These are phyloP conservation scores for Yarrowia sp. DNA, from an alignment of 805 yeast genomes.

Conservation along the genomic window DNA sequence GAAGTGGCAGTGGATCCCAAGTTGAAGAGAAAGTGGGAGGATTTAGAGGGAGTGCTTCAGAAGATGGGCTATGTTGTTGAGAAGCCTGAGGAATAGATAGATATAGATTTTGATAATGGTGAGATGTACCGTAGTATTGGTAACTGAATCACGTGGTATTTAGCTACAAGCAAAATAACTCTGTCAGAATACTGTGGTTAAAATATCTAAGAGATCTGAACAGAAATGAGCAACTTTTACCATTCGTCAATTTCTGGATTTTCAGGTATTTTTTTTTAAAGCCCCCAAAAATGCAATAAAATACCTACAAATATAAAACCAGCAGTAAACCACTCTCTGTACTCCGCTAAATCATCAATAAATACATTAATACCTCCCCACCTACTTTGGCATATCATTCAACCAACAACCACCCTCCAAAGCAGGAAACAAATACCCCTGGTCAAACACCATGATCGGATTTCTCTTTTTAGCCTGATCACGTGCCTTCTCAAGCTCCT, in stretches of 20 bases:
- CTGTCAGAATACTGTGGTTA: too few species aligned
- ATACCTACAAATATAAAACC: too few species aligned
- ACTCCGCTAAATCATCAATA: too few species aligned
- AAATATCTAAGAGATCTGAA: too few species aligned
- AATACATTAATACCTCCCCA: too few species aligned
- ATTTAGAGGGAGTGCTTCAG: not conserved
- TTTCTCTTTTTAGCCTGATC: not conserved
- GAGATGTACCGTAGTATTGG: too few species aligned
- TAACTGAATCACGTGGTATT: too few species aligned
- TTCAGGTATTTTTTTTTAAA: not conserved
- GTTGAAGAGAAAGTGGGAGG: not conserved
- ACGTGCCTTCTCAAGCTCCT: not conserved
- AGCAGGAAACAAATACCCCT: not conserved
- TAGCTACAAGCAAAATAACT: too few species aligned
- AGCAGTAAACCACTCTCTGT: too few species aligned
- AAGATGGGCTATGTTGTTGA: not conserved
- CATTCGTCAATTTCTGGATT: too few species aligned
- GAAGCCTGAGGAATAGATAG: not conserved
- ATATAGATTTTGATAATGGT: not conserved
- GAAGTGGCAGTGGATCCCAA: not conserved
- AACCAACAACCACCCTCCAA: not conserved
- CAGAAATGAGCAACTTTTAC: too few species aligned
- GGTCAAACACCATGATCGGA: not conserved
- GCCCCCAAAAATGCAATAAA: too few species aligned
- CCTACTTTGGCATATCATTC: slow-evolving; percentile 1